These are phyloP conservation scores for Crucihimalaya himalaica DNA, from an alignment of 345 rosid genomes.

Conservation along the genomic window DNA sequence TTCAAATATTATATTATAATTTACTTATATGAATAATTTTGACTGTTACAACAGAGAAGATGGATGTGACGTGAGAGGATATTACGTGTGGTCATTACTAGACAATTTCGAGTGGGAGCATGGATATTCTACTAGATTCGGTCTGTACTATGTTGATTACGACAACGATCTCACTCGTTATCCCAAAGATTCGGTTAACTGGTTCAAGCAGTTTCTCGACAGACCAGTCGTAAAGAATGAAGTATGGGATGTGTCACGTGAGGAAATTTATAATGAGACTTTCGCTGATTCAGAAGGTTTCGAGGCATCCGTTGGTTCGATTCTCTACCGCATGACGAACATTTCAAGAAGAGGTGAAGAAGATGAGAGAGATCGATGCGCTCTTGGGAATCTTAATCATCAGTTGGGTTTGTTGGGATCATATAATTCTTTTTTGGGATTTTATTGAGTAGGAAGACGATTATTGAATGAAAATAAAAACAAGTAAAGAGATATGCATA, in stretches of 20 bases:
- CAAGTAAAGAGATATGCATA: neutral
- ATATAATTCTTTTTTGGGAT: neutral
- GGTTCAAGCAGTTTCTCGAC: conserved; percentile 35
- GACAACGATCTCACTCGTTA: conserved; percentile 32
- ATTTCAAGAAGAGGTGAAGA: conserved; percentile 26
- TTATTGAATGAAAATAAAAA: neutral
- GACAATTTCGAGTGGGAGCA: conserved; percentile 50
- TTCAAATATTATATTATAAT: neutral
- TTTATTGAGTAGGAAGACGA: neutral
- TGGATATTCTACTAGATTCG: conserved; percentile 44
- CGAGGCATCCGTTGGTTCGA: conserved; percentile 14
- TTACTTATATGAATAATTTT: neutral
- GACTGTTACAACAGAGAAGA: conserved; percentile 29
- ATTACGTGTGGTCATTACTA: conserved; percentile 44
- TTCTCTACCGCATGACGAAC: conserved; percentile 13
- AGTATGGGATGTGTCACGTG: neutral
- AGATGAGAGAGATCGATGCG: conserved; percentile 10
- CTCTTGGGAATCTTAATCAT: neutral
- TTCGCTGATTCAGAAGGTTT: conserved; percentile 19
- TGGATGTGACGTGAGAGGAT: conserved; percentile 49
- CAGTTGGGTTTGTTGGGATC: neutral
- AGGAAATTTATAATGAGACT: conserved; percentile 9
- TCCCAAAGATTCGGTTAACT: conserved; percentile 35
- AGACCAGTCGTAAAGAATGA: neutral
- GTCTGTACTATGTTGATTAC: conserved; percentile 43